Evolutionary conservation across 2,329 filamentous ascomycete genomes (phyloP).

Genomic region (Sarocladium kiliense): DNA sequence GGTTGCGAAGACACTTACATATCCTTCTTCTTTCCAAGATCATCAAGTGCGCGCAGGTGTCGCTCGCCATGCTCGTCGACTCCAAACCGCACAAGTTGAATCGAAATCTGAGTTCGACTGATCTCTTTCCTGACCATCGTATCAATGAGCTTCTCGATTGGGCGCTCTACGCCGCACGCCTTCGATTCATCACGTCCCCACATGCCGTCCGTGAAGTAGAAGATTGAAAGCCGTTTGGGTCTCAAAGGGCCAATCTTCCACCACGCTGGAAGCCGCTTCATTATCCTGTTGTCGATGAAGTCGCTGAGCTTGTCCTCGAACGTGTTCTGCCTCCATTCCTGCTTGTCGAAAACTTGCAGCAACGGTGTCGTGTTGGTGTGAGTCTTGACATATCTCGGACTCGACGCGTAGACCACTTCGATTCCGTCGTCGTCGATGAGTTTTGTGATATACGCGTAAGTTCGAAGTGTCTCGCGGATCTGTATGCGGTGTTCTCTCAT

Average conservation of each 20-base stretch:
- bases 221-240: slow-evolving; percentile 9
- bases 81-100: slow-evolving; percentile 13
- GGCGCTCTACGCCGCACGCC: slow-evolving; percentile 12
- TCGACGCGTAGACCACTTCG: slow-evolving; percentile 11
- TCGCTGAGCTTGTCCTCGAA: slow-evolving; percentile 10
- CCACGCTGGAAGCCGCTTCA: not conserved
- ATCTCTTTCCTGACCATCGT: not conserved
- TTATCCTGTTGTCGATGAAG: slow-evolving; percentile 10
- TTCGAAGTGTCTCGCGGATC: not conserved
- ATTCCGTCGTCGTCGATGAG: slow-evolving; percentile 11
- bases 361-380: not conserved
- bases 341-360: not conserved
- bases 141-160: slow-evolving; percentile 9
- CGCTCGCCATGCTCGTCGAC: slow-evolving; percentile 11
- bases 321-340: slow-evolving; percentile 9
- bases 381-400: not conserved
- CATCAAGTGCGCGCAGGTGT: slow-evolving; percentile 10
- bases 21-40: not conserved
- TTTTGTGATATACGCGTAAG: slow-evolving; percentile 11
- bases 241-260: not conserved
- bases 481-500: not conserved
- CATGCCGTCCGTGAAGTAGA: slow-evolving; percentile 13
- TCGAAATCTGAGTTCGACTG: slow-evolving; percentile 9
- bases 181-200: not conserved
- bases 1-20: slow-evolving; percentile 8